Percentiles rank a stretch among this genome's conserved stretches.
phyloP scores from a whole-genome alignment of 352 stramenopile species.

The Phytophthora pluvialis region DNA sequence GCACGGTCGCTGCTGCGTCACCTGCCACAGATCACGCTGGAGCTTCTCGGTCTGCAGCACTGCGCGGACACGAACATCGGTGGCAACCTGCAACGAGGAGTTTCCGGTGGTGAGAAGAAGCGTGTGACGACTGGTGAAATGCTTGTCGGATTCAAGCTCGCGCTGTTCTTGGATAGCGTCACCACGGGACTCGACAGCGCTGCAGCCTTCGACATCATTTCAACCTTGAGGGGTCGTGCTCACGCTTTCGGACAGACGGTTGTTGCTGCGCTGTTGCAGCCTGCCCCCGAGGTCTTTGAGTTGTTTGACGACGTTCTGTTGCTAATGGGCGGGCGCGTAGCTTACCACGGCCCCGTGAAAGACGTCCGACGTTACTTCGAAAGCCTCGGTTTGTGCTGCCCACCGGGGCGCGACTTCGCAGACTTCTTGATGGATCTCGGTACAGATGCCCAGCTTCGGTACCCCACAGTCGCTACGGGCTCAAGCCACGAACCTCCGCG shows the following conservation, averaged over 20 bases:
- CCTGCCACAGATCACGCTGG: conserved; percentile 38
- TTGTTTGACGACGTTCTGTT: conserved; percentile 66
- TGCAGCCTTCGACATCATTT: conserved; percentile 63
- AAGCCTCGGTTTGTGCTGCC: conserved; percentile 48
- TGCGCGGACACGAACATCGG: conserved; percentile 57
- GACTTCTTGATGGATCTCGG: conserved; percentile 58
- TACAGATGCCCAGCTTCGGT: conserved; percentile 47
- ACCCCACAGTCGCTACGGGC: conserved; percentile 22
- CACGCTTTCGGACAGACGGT: conserved; percentile 45
- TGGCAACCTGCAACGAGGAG: conserved; percentile 51
- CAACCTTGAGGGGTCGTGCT: conserved; percentile 39
- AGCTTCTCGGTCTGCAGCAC: conserved; percentile 50
- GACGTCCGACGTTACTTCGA: conserved; percentile 49
- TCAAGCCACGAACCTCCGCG: conserved; percentile 16
- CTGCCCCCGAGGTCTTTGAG: conserved; percentile 61
- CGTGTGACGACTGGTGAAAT: conserved; percentile 89
- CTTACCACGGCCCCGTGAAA: conserved; percentile 64
- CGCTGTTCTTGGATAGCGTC: conserved; percentile 80
- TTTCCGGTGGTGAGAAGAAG: conserved; percentile 91
- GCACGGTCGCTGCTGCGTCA: conserved; percentile 35
- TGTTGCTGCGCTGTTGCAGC: conserved; percentile 88
- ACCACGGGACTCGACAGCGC: conserved; percentile 64
- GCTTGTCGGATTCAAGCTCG: conserved; percentile 73
- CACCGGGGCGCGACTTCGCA: conserved; percentile 45
- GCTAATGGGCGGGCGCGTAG: conserved; percentile 72